These are phyloP conservation scores for Nemania serpens DNA, from an alignment of 2,329 filamentous ascomycete species.

Conservation along the genomic window DNA sequence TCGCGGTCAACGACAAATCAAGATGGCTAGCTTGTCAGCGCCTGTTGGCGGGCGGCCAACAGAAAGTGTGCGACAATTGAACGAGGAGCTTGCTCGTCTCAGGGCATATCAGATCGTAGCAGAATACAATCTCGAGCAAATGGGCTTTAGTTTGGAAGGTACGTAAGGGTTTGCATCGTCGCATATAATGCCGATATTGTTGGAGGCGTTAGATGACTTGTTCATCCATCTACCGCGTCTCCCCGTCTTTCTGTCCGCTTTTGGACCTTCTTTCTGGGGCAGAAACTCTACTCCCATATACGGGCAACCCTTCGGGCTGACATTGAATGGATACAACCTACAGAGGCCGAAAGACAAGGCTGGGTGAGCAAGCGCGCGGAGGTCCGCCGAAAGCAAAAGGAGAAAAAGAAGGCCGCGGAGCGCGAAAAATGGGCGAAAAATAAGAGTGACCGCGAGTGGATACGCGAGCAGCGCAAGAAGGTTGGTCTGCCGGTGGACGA, in stretches of 20 bases:
- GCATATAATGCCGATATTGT: not conserved
- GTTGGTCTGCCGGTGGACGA: constrained; percentile 8
- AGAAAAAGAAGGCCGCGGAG: constrained; percentile 3
- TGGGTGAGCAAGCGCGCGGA: constrained; percentile 24
- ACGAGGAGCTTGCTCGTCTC: constrained; percentile 13
- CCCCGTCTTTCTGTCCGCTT: not conserved
- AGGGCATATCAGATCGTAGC: constrained; percentile 12
- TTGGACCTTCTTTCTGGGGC: not conserved
- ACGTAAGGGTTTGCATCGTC: constrained; percentile 5
- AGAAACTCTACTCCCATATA: not conserved
- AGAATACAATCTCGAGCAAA: constrained; percentile 7
- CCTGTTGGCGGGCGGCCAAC: not conserved
- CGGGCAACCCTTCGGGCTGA: constrained; percentile 3
- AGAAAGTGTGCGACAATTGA: constrained; percentile 3
- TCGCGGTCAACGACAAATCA: constrained; percentile 1
- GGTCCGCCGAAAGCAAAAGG: constrained; percentile 1
- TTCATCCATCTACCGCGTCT: not conserved
- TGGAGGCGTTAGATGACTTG: not conserved
- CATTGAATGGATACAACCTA: not conserved
- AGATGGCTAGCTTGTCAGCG: constrained; percentile 12
- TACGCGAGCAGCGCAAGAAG: constrained; percentile 11
- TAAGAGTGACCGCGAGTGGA: not conserved
- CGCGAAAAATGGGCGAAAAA: not conserved
- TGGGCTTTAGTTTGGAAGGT: constrained; percentile 23
- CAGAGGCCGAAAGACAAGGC: constrained; percentile 16